Base-by-base conservation (phyloP, 1,284 basidiomycete species). In the Naganishia liquefaciens region DNA sequence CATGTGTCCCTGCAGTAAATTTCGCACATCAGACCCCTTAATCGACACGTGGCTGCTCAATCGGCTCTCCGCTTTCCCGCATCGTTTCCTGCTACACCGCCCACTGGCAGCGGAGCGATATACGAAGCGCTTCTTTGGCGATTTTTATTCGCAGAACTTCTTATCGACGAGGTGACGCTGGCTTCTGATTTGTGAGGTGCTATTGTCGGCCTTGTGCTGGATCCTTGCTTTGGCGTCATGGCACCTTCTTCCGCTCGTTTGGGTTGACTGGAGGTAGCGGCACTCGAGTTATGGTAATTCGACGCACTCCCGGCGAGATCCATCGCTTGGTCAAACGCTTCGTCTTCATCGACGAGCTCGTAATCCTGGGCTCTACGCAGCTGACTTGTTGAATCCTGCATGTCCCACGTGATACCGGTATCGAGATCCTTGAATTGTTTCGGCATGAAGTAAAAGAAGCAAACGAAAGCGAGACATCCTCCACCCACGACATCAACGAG, bases 401-500 rank as follows among this genome's bases (percentile, higher is more conserved):
- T 52, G 19, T 70, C 68, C 76, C 76, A 79, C 54, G 69, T 78
- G 10, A 84, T 82, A 6, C 63, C 66, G 1, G 86, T 84, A 25
- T 82, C 82, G 17, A 83, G 73, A 60, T 86, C 85, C 69, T 85
- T 85, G 69, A 93, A 83, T 66, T 89, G 86, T 68, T 90, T 86
- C 0, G 91, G 91, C 71, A 95, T 86, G 80, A 88, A 88, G 70
- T 90, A 77, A 80, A 95, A 97, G 83, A 98, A 99, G 74, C 85
- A 88, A 15, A 86, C 84, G 17, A 89, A 88, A 23, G 93, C 88
- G 65, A 99, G 84, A 75, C 93, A 96, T 0, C 91, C 91, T 7
- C 95, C 95, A 3, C 88, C 91, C 42, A 94, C 91, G 71, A 98
- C 88, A 75, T 99, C 96, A 79, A 99, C 92, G 71, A 98, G 87